Base-by-base conservation (phyloP, 192 early-diverging fungal genomes). In the Radiomyces spectabilis region DNA sequence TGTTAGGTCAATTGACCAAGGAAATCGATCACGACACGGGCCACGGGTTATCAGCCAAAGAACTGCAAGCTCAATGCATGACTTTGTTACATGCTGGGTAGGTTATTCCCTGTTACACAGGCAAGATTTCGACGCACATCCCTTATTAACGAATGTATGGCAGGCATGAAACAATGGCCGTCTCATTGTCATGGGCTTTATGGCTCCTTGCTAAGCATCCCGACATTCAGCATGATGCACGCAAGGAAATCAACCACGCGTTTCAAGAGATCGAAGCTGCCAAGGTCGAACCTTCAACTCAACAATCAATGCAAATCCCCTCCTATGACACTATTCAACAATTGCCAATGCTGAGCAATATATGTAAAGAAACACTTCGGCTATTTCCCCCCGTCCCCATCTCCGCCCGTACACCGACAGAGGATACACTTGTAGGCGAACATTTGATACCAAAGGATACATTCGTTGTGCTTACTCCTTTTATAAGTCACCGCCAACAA, bases 1-100 rank as follows among this genome's bases (percentile, higher is more conserved):
- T 81, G 44, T 56, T 80, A 41, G 64, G 62, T 27, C 46, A 71
- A 5, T 51, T 78, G 53, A 58, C 76, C 13, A 66, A 59, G 2
- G 63, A 63, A 27, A 69, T 73, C 33, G 66, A 78, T 34, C 65
- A 70, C 15, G 61, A 54, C 2, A 54, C 61, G 0, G 62, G 68
- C 2, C 49, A 73, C 37, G 65, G 53, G 4, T 52, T 83, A 46
- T 63, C 57, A 18, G 69, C 66, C 6, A 21, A 37, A 10, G 74
- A 79, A 52, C 57, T 83, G 27, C 54, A 76, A 50, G 57, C 74
- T 41, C 80, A 82, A 41, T 73, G 76, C 45, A 40, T 82, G 59
- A 82, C 75, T 2, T 80, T 82, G 47, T 56, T 82, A 26, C 73
- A 67, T 2, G 80, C 80, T 10, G 80, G 80, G 66, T 68, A 68